A percentile compares a stretch with the other conserved stretches of the same genome.
phyloP scores from a whole-genome alignment of 2,329 filamentous ascomycete genomes.

The Arthrobotrys megalospora region DNA sequence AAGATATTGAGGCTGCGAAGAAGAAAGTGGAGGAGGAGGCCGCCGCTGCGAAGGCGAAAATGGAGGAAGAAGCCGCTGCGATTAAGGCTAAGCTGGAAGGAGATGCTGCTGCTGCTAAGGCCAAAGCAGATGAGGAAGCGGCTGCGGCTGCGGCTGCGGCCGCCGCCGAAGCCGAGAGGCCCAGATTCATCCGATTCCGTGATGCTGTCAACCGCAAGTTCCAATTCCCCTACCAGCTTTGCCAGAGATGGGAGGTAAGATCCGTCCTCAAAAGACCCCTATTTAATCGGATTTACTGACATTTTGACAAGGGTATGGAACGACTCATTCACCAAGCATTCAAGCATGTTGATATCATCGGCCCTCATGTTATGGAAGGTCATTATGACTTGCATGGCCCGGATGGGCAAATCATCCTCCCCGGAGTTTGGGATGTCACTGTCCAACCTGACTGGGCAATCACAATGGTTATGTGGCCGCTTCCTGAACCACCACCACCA shows the following conservation, averaged over 20 bases:
- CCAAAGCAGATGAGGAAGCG: conserved; percentile 45
- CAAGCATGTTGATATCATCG: conserved; percentile 81
- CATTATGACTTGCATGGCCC: conserved; percentile 86
- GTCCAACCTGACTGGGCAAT: conserved; percentile 83
- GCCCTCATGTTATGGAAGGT: conserved; percentile 81
- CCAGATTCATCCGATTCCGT: conserved; percentile 87
- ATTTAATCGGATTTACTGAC: conserved; percentile 29
- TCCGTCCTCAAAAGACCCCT: not conserved
- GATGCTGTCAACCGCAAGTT: conserved; percentile 93
- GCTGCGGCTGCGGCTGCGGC: conserved; percentile 67
- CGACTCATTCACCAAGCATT: conserved; percentile 89
- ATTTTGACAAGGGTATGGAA: conserved; percentile 79
- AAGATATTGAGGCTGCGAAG: conserved; percentile 69
- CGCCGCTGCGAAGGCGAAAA: conserved; percentile 68
- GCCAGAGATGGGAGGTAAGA: conserved; percentile 85
- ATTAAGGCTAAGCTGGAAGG: conserved; percentile 71
- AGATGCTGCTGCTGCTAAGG: conserved; percentile 33
- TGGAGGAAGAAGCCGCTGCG: conserved; percentile 70
- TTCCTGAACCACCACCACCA: conserved; percentile 69
- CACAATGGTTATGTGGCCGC: conserved; percentile 78
- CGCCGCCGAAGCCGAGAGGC: conserved; percentile 71
- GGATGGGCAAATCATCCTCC: conserved; percentile 85
- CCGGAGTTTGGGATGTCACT: conserved; percentile 84
- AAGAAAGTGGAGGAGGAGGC: conserved; percentile 66
- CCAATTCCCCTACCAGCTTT: conserved; percentile 89